Evolutionary conservation across 2,329 filamentous ascomycete genomes (phyloP), one percentile per base, ranked within the genome.

Genomic region (Verticillium tricorpus): DNA sequence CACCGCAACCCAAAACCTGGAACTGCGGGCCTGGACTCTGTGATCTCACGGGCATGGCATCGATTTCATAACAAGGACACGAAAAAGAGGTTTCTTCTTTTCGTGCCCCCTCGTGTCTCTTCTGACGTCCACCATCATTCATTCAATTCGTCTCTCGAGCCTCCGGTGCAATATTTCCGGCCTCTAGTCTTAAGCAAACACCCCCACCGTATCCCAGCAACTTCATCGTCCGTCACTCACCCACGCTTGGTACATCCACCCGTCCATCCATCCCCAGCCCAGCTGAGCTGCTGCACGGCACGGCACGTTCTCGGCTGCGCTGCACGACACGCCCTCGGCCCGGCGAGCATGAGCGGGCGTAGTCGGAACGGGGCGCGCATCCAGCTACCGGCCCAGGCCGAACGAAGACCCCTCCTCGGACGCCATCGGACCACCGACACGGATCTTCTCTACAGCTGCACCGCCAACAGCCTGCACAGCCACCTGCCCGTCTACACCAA

Each of bases 401-500:
- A 77, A 66, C 68, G 67, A 31, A 70, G 70, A 35, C 76, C 76
- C 54, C 73, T 78, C 37, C 72, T 80, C 22, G 68, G 67, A 55
- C 73, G 74, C n/a, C 69, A 70, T 12, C 66, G 77, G 65, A 66
- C 73, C 55, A 66, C 73, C 40, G 76, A 78, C 57, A 68, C 69
- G 12, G 77, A 77, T 45, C 74, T 75, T 8, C 74, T 85, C 59
- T 85, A 80, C 71, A 82, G 82, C 69, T 85, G 83, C 73, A 75
- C 76, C 66, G 72, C 83, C 17, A 85, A 88, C 68, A 52, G 45
- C 45, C 79, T 83, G 34, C 86, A 90, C 73, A 80, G 80, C 22
- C 79, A 85, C 65, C 76, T 93, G 67, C 88, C 89, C 45, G 87
- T 93, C 15, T 93, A 93, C 76, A 89, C 85, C 58, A 93, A 88